A percentile compares a stretch with the other conserved stretches of the same genome.
Conservation (phyloP, 2,329 filamentous ascomycete species). For the Chaetomiaceae sp. region DNA sequence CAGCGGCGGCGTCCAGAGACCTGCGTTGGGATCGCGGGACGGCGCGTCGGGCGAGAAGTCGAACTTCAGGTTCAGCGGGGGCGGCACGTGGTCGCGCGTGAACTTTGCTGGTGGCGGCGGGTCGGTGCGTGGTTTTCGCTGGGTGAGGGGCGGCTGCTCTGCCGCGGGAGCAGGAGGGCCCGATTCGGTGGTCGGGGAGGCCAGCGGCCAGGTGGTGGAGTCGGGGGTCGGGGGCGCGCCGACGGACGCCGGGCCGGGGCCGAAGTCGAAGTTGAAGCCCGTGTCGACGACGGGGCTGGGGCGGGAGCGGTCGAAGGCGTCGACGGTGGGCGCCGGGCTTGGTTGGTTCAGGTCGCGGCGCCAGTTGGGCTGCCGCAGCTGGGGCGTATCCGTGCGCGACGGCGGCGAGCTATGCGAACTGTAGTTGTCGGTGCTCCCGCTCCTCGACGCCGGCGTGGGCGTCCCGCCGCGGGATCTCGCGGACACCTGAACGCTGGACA, state of each 20-base stretch:
- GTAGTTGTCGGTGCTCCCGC: slow-evolving; percentile 13
- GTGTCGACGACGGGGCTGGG: slow-evolving; percentile 17
- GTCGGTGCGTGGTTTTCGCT: neutral
- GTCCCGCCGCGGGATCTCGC: slow-evolving; percentile 6
- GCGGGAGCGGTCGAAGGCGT: slow-evolving; percentile 3
- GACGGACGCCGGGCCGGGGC: slow-evolving; percentile 6
- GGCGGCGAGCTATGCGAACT: slow-evolving; percentile 14
- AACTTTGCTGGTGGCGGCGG: slow-evolving; percentile 4
- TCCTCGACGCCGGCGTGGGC: slow-evolving; percentile 8
- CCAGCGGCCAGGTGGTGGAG: slow-evolving; percentile 20
- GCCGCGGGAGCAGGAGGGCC: neutral
- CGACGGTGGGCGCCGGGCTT: slow-evolving; percentile 9
- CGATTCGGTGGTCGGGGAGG: slow-evolving; percentile 10
- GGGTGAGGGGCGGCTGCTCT: neutral
- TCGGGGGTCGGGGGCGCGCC: slow-evolving; percentile 19
- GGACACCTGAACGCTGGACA: slow-evolving; percentile 11
- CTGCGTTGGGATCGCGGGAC: slow-evolving; percentile 17
- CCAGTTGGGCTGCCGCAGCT: slow-evolving; percentile 15
- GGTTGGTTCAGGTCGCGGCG: slow-evolving; percentile 8
- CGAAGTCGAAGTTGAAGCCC: slow-evolving; percentile 26
- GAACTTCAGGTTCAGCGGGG: slow-evolving; percentile 24
- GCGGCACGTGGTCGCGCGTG: slow-evolving; percentile 17
- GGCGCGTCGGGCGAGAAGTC: slow-evolving; percentile 23
- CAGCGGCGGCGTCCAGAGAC: slow-evolving; percentile 20
- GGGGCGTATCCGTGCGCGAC: slow-evolving; percentile 19